Base-by-base conservation (phyloP, 2,329 filamentous ascomycete species). In the Huntiella bhutanensis region DNA sequence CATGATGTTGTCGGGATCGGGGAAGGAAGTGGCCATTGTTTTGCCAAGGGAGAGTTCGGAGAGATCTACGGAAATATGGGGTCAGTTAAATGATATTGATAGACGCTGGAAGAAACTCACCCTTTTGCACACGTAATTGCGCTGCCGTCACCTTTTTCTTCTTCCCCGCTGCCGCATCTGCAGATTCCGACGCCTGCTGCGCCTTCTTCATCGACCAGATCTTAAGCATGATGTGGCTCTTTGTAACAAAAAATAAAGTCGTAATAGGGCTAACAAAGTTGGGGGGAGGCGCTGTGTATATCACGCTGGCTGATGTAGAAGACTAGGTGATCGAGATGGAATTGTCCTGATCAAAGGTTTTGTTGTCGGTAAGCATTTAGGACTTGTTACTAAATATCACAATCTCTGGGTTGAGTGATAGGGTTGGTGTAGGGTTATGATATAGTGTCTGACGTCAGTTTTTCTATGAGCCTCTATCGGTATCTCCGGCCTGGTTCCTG, bases 121-220 rank as follows among this genome's bases (percentile, higher is more conserved):
- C 91, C 74, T 94, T 93, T 65, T 96, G 91, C 51, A 95, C 86
- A 51, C 91, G 82, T 52, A 96, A 68, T 65, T 96, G 87, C 46
- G 91, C 91, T 13, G 91, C 85, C 16, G 91, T 96, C 53, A 98
- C 87, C 71, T 95, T 96, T 75, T 95, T 96, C 75, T 95, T 96
- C 69, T 86, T 94, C 46, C 77, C 74, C 22, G 76, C 75, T 39
- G 76, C 70, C 33, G 71, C 75, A 54, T 81, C 79, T 49, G 83
- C 85, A 57, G 87, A 84, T 54, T 87, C 84, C 57, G 84, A 87
- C 65, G 92, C 83, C 66, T 94, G 85, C 70, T 95, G 85, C 70
- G 95, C 83, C 66, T 95, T 91, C 69, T 93, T 87, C 80, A 96
- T 94, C 57, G 86, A 93, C 91, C 88, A 96, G 70, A 96, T 95